phyloP scores from a whole-genome alignment of 108 stramenopile genomes.

The Nannochloropsis oceanica region DNA sequence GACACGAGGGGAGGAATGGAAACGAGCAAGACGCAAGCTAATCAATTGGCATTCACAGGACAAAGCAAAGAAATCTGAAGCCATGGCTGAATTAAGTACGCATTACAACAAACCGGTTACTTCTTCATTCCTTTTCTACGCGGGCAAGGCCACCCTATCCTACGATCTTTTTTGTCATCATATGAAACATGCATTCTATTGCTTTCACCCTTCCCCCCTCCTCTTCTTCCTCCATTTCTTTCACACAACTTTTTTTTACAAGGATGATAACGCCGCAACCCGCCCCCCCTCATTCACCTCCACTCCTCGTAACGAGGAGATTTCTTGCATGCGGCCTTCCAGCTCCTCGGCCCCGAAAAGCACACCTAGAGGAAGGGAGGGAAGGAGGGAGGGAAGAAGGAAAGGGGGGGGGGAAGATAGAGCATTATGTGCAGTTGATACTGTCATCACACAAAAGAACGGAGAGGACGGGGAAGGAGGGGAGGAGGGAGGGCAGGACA shows the following conservation, averaged over 20 bases:
- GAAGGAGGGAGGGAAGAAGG: neutral
- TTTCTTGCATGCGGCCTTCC: neutral
- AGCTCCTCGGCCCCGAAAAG: neutral
- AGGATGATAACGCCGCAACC: no score
- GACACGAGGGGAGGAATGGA: no score
- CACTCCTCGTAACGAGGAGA: neutral
- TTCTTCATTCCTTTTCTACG: no score
- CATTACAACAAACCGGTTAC: no score
- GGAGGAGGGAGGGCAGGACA: neutral
- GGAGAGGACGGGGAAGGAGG: neutral
- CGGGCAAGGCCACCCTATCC: no score
- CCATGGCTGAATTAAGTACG: no score
- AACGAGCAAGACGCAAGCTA: no score
- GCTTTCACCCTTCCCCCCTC: neutral
- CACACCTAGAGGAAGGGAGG: neutral
- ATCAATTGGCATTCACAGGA: no score
- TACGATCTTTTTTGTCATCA: no score
- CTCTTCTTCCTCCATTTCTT: neutral
- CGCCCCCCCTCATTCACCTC: neutral
- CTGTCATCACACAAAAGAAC: neutral
- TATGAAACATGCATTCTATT: neutral
- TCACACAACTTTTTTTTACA: no score
- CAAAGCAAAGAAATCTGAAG: no score
- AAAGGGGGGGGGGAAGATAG: neutral
- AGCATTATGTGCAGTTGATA: neutral